Percentiles rank a stretch among this genome's conserved stretches.
phyloP scores from a whole-genome alignment of 192 early-diverging fungal genomes.

The Coemansia sp. region DNA sequence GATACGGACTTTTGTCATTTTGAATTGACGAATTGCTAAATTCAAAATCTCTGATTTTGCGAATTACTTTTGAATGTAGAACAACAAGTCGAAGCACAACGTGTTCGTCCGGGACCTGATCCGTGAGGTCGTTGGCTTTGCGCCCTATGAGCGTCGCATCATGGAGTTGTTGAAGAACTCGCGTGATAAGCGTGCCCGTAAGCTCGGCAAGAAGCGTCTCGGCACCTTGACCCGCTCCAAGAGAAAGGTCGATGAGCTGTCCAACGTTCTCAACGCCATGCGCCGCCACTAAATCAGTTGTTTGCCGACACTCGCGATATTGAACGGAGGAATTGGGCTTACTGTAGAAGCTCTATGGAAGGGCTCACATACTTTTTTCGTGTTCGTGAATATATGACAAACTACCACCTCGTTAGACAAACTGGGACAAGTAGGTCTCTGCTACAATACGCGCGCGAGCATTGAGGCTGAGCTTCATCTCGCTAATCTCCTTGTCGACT shows the following conservation, averaged over 20 bases:
- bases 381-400: not conserved
- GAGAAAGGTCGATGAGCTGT: slow-evolving; percentile 98
- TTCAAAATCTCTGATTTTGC: not conserved
- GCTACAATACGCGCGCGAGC: slow-evolving; percentile 87
- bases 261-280: slow-evolving; percentile 86
- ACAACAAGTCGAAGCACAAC: slow-evolving; percentile 73
- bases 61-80: slow-evolving; percentile 11
- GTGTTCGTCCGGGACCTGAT: slow-evolving; percentile 90
- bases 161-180: slow-evolving; percentile 99
- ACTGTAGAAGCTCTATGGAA: too few species aligned
- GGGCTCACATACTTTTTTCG: not conserved
- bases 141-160: slow-evolving; percentile 98
- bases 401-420: slow-evolving; percentile 17
- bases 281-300: slow-evolving; percentile 64
- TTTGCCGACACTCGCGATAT: not conserved
- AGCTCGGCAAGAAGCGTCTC: slow-evolving; percentile 96
- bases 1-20: not conserved
- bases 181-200: slow-evolving; percentile 99
- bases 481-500: slow-evolving; percentile 98
- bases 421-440: slow-evolving; percentile 63
- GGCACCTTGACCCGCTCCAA: slow-evolving; percentile 96
- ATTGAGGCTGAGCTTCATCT: slow-evolving; percentile 96
- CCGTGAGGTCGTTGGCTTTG: slow-evolving; percentile 96
- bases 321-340: too few species aligned
- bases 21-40: too few species aligned